phyloP scores from a whole-genome alignment of 1,284 basidiomycete genomes.

The Hemileia vastatrix region DNA sequence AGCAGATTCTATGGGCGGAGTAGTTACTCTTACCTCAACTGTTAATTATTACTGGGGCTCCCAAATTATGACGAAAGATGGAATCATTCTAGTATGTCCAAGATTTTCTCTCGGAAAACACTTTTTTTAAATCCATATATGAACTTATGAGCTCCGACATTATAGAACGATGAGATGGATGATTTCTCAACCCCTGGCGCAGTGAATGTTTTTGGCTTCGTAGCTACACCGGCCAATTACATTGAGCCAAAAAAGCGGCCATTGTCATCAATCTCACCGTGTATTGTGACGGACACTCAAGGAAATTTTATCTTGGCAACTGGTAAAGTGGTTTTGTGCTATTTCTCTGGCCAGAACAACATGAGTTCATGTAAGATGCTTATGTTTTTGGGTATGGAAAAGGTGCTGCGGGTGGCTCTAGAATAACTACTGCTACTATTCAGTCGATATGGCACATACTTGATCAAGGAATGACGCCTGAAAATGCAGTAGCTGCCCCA shows the following conservation, averaged over 20 bases:
- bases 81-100: too few species aligned
- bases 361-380: too few species aligned
- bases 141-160: not conserved
- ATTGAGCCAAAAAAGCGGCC: conserved; percentile 46
- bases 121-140: not conserved
- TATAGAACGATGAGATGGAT: conserved; percentile 45
- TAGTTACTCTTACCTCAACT: conserved; percentile 47
- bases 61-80: conserved; percentile 34
- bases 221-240: conserved; percentile 45
- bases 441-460: conserved; percentile 41
- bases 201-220: conserved; percentile 46
- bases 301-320: too few species aligned
- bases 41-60: conserved; percentile 47
- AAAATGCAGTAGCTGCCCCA: conserved; percentile 34
- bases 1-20: conserved; percentile 44
- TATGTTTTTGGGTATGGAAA: too few species aligned
- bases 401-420: conserved; percentile 46
- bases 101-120: conserved; percentile 36
- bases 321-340: too few species aligned
- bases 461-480: conserved; percentile 37
- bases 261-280: conserved; percentile 35
- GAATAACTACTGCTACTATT: conserved; percentile 48
- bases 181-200: conserved; percentile 43
- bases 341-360: too few species aligned
- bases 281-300: too few species aligned